Conservation (phyloP, 2,329 filamentous ascomycete genomes). For the Colletotrichum lentis region DNA sequence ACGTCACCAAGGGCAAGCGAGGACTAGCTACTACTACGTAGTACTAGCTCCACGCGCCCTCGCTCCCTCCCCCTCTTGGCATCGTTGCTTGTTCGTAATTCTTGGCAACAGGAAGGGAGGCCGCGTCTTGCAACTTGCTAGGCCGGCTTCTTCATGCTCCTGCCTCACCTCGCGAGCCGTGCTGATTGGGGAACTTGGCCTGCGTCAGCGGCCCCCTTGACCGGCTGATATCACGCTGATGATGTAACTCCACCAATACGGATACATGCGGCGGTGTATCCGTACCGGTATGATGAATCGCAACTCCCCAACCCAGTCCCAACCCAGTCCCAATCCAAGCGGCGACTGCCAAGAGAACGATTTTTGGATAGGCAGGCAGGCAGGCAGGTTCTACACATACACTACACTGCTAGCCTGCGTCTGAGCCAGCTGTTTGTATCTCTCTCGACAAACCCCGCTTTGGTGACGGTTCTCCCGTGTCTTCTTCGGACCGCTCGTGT, state of each 20-base stretch:
- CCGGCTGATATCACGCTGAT: slow-evolving; percentile 18
- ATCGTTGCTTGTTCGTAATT: slow-evolving; percentile 24
- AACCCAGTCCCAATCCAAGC: neutral
- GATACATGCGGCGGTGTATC: slow-evolving; percentile 4
- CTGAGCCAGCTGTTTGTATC: slow-evolving; percentile 25
- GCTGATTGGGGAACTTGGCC: slow-evolving; percentile 33
- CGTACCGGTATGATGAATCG: slow-evolving; percentile 17
- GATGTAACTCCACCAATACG: slow-evolving; percentile 35
- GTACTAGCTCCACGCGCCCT: slow-evolving; percentile 24
- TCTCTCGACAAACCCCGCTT: slow-evolving; percentile 28
- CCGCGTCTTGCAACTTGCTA: neutral
- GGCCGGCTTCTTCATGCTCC: neutral
- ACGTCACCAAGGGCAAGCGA: slow-evolving; percentile 35
- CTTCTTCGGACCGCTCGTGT: slow-evolving; percentile 8
- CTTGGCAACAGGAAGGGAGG: slow-evolving; percentile 22
- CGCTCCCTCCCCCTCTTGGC: slow-evolving; percentile 19
- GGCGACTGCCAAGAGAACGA: slow-evolving; percentile 29
- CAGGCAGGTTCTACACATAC: too few relatives aligned
- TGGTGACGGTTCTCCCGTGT: slow-evolving; percentile 24
- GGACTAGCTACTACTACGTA: too few relatives aligned
- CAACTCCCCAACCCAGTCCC: slow-evolving; percentile 13
- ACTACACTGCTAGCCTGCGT: slow-evolving; percentile 23
- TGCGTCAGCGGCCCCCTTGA: slow-evolving; percentile 35
- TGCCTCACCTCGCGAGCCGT: neutral
- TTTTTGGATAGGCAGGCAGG: slow-evolving; percentile 6